These are phyloP conservation scores for Ganoderma resinaceum DNA, from an alignment of 1,284 basidiomycete genomes.

Conservation along the genomic window DNA sequence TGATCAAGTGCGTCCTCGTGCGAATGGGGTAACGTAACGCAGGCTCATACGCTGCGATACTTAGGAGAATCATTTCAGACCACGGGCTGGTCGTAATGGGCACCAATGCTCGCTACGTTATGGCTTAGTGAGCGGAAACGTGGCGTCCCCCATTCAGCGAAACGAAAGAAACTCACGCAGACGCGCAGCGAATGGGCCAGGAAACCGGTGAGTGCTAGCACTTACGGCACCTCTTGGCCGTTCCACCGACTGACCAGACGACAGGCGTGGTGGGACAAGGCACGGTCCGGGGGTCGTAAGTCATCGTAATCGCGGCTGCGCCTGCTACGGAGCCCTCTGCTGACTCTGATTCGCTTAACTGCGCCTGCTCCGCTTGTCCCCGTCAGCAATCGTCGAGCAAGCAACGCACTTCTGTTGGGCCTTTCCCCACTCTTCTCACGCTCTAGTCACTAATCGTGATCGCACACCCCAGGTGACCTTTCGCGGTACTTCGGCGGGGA, in stretches of 20 bases:
- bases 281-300: constrained; percentile 46
- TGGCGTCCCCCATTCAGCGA: background rate
- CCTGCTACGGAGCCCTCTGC: background rate
- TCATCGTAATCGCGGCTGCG: constrained; percentile 16
- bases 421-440: background rate
- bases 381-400: constrained; percentile 62
- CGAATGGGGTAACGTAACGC: background rate
- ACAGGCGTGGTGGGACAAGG: constrained; percentile 58
- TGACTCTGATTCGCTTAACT: background rate
- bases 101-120: constrained; percentile 66
- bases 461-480: constrained; percentile 40
- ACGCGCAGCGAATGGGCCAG: constrained; percentile 38
- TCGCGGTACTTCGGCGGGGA: constrained; percentile 74
- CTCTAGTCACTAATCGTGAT: background rate
- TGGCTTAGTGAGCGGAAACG: constrained; percentile 57
- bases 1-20: constrained; percentile 55
- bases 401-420: constrained; percentile 60
- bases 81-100: constrained; percentile 71
- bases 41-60: background rate
- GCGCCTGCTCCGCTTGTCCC: background rate
- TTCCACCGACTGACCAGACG: background rate
- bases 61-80: constrained; percentile 60
- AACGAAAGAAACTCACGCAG: background rate
- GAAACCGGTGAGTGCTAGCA: constrained; percentile 46
- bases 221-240: background rate